Evolutionary conservation across 768 basidiomycete genomes (phyloP).

Genomic region (Filobasidium floriforme): DNA sequence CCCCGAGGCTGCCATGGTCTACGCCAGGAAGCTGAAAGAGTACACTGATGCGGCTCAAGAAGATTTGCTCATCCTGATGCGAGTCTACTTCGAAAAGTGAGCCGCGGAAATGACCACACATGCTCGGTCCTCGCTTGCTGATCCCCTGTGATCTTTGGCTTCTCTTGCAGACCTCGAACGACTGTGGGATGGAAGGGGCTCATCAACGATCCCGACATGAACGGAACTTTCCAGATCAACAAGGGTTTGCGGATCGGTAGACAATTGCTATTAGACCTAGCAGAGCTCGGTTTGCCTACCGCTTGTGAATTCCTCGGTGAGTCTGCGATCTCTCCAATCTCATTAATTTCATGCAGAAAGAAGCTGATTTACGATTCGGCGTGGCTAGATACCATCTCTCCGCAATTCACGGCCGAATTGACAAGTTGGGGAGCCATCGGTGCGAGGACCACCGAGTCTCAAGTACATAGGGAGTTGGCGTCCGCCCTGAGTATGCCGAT

Average conservation of each 20-base stretch:
- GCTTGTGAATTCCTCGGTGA: conserved; percentile 85
- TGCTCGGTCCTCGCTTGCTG: too few species aligned
- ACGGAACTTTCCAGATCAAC: conserved; percentile 88
- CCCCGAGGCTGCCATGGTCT: conserved; percentile 73
- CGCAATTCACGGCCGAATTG: conserved; percentile 46
- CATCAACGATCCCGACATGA: conserved; percentile 91
- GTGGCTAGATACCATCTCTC: conserved; percentile 46
- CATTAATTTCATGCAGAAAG: not conserved
- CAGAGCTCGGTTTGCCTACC: conserved; percentile 80
- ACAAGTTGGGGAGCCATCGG: conserved; percentile 60
- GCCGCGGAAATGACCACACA: conserved; percentile 9
- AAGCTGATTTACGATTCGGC: not conserved
- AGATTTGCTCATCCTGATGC: conserved; percentile 91
- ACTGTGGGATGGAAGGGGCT: conserved; percentile 99
- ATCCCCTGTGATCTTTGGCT: too few species aligned
- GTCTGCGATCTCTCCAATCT: conserved; percentile 12
- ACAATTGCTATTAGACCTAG: conserved; percentile 74
- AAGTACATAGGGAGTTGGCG: conserved; percentile 45
- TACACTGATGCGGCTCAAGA: conserved; percentile 75
- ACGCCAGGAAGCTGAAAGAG: conserved; percentile 66
- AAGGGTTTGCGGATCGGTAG: conserved; percentile 84
- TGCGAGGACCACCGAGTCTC: conserved; percentile 47
- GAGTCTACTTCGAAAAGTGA: conserved; percentile 92
- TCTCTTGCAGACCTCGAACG: conserved; percentile 60
- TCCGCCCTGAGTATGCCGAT: conserved; percentile 78